phyloP scores from a whole-genome alignment of 2,329 filamentous ascomycete species.

The Monilinia fructicola region DNA sequence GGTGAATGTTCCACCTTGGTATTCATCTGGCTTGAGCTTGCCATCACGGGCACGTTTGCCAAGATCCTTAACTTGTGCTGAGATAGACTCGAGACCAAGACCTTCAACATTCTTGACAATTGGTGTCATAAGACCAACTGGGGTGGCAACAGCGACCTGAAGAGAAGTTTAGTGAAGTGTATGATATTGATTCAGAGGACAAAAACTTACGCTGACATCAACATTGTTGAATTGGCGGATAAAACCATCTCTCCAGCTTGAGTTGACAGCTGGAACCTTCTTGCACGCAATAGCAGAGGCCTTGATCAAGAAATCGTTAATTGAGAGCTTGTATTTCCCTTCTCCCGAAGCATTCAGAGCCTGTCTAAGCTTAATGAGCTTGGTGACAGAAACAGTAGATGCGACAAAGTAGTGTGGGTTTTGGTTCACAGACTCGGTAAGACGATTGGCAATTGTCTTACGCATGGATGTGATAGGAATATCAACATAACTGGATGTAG shows the following conservation, averaged over 20 bases:
- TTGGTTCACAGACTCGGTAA: slow-evolving; percentile 83
- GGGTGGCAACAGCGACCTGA: slow-evolving; percentile 62
- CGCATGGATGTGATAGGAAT: slow-evolving; percentile 87
- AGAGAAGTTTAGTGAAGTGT: slow-evolving; percentile 10
- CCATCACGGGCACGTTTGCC: slow-evolving; percentile 93
- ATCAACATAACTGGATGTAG: slow-evolving; percentile 75
- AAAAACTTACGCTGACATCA: slow-evolving; percentile 82
- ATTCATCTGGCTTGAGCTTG: slow-evolving; percentile 99
- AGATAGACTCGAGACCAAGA: slow-evolving; percentile 87
- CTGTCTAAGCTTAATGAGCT: slow-evolving; percentile 93
- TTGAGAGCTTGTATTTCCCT: slow-evolving; percentile 98
- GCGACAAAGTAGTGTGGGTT: slow-evolving; percentile 99
- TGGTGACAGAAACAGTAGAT: slow-evolving; percentile 84
- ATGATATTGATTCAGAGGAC: not conserved
- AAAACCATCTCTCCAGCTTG: slow-evolving; percentile 84
- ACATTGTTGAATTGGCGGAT: slow-evolving; percentile 93
- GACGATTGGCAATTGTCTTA: slow-evolving; percentile 92
- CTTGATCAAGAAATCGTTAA: slow-evolving; percentile 99
- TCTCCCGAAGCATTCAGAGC: slow-evolving; percentile 86
- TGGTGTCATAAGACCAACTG: slow-evolving; percentile 91
- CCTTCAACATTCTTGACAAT: slow-evolving; percentile 88
- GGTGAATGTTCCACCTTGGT: slow-evolving; percentile 97
- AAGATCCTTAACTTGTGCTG: slow-evolving; percentile 87
- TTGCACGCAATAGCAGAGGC: slow-evolving; percentile 82
- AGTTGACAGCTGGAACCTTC: slow-evolving; percentile 95